phyloP scores from a whole-genome alignment of 202 grass and related monocot species.

The Zizania palustris region DNA sequence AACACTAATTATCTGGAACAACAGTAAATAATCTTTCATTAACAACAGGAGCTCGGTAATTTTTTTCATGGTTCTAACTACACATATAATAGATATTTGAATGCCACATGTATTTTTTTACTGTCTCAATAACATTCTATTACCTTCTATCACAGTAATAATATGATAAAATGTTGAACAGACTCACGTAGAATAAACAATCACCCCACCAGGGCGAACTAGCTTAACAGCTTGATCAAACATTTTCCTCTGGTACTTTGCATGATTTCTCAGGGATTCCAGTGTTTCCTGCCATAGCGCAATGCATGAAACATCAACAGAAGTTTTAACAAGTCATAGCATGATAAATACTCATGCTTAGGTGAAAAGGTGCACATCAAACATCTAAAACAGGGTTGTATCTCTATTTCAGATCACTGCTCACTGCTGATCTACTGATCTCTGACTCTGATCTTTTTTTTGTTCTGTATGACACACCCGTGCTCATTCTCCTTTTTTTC shows the following conservation, averaged over 20 bases:
- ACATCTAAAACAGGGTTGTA: not conserved
- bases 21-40: not conserved
- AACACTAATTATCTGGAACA: constrained; percentile 19
- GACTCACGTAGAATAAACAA: constrained; percentile 97
- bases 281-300: constrained; percentile 70
- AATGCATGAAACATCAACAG: constrained; percentile 31
- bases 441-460: no score
- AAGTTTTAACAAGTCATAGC: constrained; percentile 4
- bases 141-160: constrained; percentile 11
- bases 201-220: constrained; percentile 80
- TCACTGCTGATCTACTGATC: no score
- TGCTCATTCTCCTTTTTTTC: no score
- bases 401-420: no score
- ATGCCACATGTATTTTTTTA: not conserved
- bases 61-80: not conserved
- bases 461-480: no score
- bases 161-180: constrained; percentile 39
- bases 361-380: constrained; percentile 13
- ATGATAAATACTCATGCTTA: constrained; percentile 15
- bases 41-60: not conserved
- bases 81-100: not conserved
- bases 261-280: constrained; percentile 79
- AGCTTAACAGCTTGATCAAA: constrained; percentile 93
- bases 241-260: constrained; percentile 82
- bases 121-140: not conserved